phyloP scores from a whole-genome alignment of 2,329 filamentous ascomycete species.

The Knoxdaviesia capensis region DNA sequence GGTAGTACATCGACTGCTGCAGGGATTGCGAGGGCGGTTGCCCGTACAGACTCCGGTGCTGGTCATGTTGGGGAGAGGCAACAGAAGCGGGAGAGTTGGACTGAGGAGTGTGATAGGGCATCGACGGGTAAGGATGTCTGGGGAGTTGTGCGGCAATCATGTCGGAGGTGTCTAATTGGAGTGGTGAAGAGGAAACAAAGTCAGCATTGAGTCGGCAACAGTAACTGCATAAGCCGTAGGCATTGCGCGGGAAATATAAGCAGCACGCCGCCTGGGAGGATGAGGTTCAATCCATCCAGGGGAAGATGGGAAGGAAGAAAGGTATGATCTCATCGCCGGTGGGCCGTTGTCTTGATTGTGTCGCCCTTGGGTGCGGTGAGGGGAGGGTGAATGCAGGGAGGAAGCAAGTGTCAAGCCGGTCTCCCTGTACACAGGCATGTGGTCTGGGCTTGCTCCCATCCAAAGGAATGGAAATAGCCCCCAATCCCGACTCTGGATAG shows the following conservation, averaged over 20 bases:
- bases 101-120: conserved; percentile 81
- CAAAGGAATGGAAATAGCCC: no score
- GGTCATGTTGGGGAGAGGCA: conserved; percentile 71
- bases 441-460: no score
- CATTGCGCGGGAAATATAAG: not conserved
- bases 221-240: not conserved
- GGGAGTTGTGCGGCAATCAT: conserved; percentile 54
- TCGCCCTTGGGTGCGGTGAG: no score
- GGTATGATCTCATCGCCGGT: no score
- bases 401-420: no score
- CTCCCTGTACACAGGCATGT: no score
- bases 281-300: no score
- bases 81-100: conserved; percentile 90
- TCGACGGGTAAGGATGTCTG: conserved; percentile 66
- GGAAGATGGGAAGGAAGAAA: no score
- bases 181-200: not conserved
- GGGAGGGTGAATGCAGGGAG: no score
- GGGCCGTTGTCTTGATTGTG: no score
- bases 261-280: no score
- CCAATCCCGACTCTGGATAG: no score
- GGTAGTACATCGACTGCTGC: conserved; percentile 64
- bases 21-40: conserved; percentile 62
- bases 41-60: conserved; percentile 71
- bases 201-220: conserved; percentile 5
- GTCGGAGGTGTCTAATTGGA: conserved; percentile 32